These are phyloP conservation scores for Crithidia bombi DNA, from an alignment of 208 protist genomes.

Conservation along the genomic window DNA sequence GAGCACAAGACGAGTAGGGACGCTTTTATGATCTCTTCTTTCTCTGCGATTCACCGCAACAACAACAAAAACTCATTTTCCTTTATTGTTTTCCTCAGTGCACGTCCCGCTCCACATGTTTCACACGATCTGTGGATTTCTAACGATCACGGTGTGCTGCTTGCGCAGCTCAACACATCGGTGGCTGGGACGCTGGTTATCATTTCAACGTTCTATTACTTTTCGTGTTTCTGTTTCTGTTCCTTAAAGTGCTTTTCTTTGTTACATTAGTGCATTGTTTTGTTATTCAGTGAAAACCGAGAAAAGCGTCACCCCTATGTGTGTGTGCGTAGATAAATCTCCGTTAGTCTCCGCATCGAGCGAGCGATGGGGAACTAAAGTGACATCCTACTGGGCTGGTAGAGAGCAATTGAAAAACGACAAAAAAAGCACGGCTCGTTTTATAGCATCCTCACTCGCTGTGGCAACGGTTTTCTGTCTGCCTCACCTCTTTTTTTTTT, in stretches of 20 bases:
- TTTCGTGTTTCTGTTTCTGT: not conserved
- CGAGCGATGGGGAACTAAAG: no score
- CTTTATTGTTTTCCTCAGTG: conserved; percentile 5
- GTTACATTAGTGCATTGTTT: conserved; percentile 22
- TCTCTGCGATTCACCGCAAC: conserved; percentile 14
- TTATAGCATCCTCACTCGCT: no score
- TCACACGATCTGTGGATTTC: not conserved
- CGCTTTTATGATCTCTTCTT: conserved; percentile 2
- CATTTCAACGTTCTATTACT: conserved; percentile 8
- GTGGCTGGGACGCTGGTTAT: conserved; percentile 9
- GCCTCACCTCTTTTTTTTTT: no score
- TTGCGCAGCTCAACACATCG: conserved; percentile 4
- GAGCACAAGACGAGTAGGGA: not conserved
- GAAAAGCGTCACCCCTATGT: no score
- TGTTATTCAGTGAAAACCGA: conserved; percentile 15
- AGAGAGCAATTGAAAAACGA: no score
- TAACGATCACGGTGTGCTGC: conserved; percentile 1
- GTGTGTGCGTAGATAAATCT: no score
- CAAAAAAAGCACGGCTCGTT: no score
- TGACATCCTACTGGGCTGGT: no score
- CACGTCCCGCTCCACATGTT: conserved; percentile 4
- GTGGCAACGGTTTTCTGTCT: no score
- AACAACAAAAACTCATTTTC: conserved; percentile 24
- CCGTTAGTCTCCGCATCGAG: no score
- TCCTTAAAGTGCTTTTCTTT: conserved; percentile 10